These are phyloP conservation scores for Lachnellula occidentalis DNA, from an alignment of 2,329 filamentous ascomycete species.

Conservation along the genomic window DNA sequence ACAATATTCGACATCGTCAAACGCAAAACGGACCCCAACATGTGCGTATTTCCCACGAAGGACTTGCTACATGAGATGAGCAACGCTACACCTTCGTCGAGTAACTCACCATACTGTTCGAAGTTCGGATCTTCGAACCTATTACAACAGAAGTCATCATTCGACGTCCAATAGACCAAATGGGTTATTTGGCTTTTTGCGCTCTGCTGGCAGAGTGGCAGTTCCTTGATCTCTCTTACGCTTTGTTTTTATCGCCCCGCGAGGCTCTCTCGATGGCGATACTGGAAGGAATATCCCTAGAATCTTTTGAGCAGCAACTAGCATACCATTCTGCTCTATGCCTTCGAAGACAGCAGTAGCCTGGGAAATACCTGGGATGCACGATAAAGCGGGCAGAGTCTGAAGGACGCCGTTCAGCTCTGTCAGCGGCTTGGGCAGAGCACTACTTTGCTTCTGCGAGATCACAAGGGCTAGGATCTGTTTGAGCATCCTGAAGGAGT, in stretches of 20 bases:
- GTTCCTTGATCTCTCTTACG: slow-evolving; percentile 14
- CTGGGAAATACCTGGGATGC: slow-evolving; percentile 12
- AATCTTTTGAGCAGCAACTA: slow-evolving; percentile 9
- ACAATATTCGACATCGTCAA: too few species aligned
- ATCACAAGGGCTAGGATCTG: slow-evolving; percentile 25
- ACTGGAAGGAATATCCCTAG: slow-evolving; percentile 6
- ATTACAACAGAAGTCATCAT: slow-evolving; percentile 1
- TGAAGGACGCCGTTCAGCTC: slow-evolving; percentile 15
- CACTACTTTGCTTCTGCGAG: background rate
- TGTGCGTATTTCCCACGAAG: too few species aligned
- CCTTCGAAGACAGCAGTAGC: slow-evolving; percentile 9
- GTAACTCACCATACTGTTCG: too few species aligned
- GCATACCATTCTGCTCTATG: slow-evolving; percentile 3
- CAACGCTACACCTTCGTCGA: too few species aligned
- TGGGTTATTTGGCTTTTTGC: slow-evolving; percentile 17
- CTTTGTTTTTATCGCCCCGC: slow-evolving; percentile 16
- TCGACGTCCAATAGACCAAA: slow-evolving; percentile 21
- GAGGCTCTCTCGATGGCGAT: background rate
- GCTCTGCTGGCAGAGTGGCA: background rate
- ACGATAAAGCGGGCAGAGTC: slow-evolving; percentile 20
- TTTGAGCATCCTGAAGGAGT: slow-evolving; percentile 31
- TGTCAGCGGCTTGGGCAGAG: slow-evolving; percentile 7
- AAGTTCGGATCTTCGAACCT: too few species aligned
- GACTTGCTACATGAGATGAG: too few species aligned
- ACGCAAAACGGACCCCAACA: too few species aligned